phyloP scores from a whole-genome alignment of 1,139 yeast genomes.

The Schwanniomyces etchellsii region DNA sequence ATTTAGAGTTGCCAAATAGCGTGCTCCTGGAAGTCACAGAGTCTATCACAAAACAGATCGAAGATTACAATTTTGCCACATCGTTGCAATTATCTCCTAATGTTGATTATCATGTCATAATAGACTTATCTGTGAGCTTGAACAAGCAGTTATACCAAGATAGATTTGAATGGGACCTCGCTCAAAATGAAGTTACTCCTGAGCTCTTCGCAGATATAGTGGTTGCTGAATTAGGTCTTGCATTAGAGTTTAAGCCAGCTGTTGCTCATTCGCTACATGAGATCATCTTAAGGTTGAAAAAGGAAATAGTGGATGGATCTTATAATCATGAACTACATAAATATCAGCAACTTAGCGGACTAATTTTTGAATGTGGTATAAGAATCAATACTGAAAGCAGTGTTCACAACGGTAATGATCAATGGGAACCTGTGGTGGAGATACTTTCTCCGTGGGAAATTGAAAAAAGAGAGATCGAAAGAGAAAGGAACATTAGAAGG shows the following conservation, averaged over 20 bases:
- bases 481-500: slow-evolving; percentile 87
- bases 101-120: slow-evolving; percentile 66
- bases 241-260: slow-evolving; percentile 85
- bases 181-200: slow-evolving; percentile 63
- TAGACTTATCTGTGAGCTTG: slow-evolving; percentile 76
- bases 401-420: slow-evolving; percentile 48
- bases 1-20: slow-evolving; percentile 68
- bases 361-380: slow-evolving; percentile 40
- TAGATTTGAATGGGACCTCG: slow-evolving; percentile 90
- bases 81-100: slow-evolving; percentile 62
- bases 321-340: slow-evolving; percentile 44
- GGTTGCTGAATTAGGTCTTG: slow-evolving; percentile 78
- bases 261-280: slow-evolving; percentile 87
- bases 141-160: slow-evolving; percentile 86
- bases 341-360: slow-evolving; percentile 39
- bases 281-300: slow-evolving; percentile 65
- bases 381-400: slow-evolving; percentile 42
- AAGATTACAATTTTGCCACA: slow-evolving; percentile 55
- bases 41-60: slow-evolving; percentile 74
- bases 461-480: slow-evolving; percentile 90
- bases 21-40: slow-evolving; percentile 63
- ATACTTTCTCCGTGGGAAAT: slow-evolving; percentile 86
- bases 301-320: slow-evolving; percentile 80
- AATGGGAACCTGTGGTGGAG: slow-evolving; percentile 89
- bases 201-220: slow-evolving; percentile 78